phyloP scores from a whole-genome alignment of 1,284 basidiomycete species.

The Ustilago lituana region DNA sequence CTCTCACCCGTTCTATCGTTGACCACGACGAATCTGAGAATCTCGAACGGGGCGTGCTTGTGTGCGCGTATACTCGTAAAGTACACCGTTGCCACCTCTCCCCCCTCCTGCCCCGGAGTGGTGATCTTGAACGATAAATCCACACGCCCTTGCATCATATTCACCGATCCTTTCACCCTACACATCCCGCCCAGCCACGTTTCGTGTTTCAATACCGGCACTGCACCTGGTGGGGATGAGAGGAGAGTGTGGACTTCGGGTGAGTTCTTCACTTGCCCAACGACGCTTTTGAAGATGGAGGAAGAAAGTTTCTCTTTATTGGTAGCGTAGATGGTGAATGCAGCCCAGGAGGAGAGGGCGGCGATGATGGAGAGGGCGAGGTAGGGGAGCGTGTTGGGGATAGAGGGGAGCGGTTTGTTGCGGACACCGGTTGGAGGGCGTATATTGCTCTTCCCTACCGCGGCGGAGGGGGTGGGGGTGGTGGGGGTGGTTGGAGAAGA shows the following conservation, averaged over 20 bases:
- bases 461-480: too few species aligned
- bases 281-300: slow-evolving; percentile 52
- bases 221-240: slow-evolving; percentile 1
- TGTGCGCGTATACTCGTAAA: slow-evolving; percentile 54
- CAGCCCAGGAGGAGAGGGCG: slow-evolving; percentile 41
- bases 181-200: slow-evolving; percentile 31
- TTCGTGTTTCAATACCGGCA: slow-evolving; percentile 16
- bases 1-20: slow-evolving; percentile 23
- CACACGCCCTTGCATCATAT: slow-evolving; percentile 59
- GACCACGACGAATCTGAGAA: slow-evolving; percentile 55
- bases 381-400: slow-evolving; percentile 20
- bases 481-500: too few species aligned
- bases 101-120: not conserved
- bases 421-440: not conserved
- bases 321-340: slow-evolving; percentile 52
- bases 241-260: slow-evolving; percentile 28
- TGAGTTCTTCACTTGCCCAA: slow-evolving; percentile 41
- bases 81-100: slow-evolving; percentile 39
- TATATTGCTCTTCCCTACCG: too few species aligned
- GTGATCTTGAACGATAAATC: slow-evolving; percentile 54
- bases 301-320: slow-evolving; percentile 58
- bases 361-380: not conserved
- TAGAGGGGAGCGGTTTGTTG: slow-evolving; percentile 4
- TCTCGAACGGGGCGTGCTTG: slow-evolving; percentile 49
- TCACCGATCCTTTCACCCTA: slow-evolving; percentile 49